Conservation (phyloP, 2,329 filamentous ascomycete species). For the Colletotrichum sp. region DNA sequence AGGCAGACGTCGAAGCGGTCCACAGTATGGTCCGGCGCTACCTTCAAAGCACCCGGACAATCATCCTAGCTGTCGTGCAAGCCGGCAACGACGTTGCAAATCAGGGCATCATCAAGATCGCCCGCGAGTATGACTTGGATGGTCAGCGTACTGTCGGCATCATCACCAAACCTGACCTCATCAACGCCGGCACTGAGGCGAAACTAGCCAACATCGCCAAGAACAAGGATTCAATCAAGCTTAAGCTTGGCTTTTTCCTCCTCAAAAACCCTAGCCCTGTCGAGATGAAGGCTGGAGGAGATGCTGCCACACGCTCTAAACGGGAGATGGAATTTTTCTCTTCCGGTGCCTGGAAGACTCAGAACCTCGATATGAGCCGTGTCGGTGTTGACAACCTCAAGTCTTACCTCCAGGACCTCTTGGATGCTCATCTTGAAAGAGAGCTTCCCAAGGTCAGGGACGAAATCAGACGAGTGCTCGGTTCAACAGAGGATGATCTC, state of each 20-base stretch:
- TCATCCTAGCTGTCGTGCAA: conserved; percentile 50
- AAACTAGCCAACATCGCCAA: conserved; percentile 46
- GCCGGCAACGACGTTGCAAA: conserved; percentile 43
- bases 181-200: conserved; percentile 39
- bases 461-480: conserved; percentile 37
- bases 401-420: conserved; percentile 53
- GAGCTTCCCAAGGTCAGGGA: conserved; percentile 41
- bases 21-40: conserved; percentile 42
- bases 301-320: conserved; percentile 26
- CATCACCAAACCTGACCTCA: conserved; percentile 61
- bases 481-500: conserved; percentile 39
- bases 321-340: conserved; percentile 49
- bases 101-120: conserved; percentile 28
- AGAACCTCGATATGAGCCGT: conserved; percentile 31
- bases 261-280: conserved; percentile 44
- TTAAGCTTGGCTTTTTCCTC: conserved; percentile 59
- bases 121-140: conserved; percentile 22
- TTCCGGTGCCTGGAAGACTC: conserved; percentile 39
- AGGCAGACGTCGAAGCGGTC: conserved; percentile 36
- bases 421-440: conserved; percentile 49
- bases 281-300: conserved; percentile 35
- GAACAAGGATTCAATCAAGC: conserved; percentile 47
- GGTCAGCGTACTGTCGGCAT: conserved; percentile 56
- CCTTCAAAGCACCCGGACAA: conserved; percentile 43
- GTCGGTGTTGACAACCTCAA: conserved; percentile 56